phyloP scores from a whole-genome alignment of 148 eudicot species.

The Nepenthes gracilis region DNA sequence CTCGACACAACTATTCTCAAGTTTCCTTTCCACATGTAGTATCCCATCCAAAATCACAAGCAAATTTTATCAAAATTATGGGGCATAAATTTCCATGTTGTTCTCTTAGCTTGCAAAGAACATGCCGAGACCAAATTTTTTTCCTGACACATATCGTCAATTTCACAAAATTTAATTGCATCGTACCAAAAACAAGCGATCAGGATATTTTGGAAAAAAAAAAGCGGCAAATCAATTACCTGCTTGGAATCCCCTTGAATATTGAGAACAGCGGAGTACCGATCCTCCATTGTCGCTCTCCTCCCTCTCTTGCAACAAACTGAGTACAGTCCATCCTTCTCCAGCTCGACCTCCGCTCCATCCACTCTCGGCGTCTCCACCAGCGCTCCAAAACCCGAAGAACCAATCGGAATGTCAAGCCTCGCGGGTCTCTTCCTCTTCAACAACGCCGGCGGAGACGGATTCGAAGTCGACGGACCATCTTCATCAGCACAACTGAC shows the following conservation, averaged over 20 bases:
- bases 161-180: too few species aligned
- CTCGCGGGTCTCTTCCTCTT: constrained; percentile 78
- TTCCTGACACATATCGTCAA: too few species aligned
- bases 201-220: too few species aligned
- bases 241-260: constrained; percentile 49
- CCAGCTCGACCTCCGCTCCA: constrained; percentile 26
- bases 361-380: constrained; percentile 13
- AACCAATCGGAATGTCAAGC: constrained; percentile 48
- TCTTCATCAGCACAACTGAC: constrained; percentile 6
- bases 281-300: constrained; percentile 77
- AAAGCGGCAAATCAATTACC: constrained; percentile 27
- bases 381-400: constrained; percentile 16
- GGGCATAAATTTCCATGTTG: too few species aligned
- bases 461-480: constrained; percentile 8
- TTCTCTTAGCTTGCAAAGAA: too few species aligned
- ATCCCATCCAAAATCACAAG: not conserved
- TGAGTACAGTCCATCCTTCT: constrained; percentile 58
- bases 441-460: constrained; percentile 21
- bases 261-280: constrained; percentile 46
- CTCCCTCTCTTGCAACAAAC: constrained; percentile 81
- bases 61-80: not conserved
- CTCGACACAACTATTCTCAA: not conserved
- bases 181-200: too few species aligned
- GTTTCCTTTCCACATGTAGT: too few species aligned
- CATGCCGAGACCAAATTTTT: too few species aligned